phyloP scores from a whole-genome alignment of 306 rosid species.

The Pueraria montana region DNA sequence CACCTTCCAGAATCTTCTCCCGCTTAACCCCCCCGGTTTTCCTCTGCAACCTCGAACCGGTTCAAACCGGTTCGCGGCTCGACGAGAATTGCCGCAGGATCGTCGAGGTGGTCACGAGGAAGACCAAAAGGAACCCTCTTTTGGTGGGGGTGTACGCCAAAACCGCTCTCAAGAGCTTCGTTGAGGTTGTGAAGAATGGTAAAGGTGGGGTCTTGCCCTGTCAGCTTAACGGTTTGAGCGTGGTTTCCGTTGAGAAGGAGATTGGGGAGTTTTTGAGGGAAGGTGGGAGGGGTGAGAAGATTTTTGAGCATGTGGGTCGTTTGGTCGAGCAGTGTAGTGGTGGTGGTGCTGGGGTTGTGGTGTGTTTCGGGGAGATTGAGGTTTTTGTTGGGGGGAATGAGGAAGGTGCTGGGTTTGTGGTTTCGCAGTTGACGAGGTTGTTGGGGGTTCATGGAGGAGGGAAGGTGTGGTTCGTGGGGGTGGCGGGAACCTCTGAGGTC shows the following conservation, averaged over 20 bases:
- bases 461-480: slow-evolving; percentile 83
- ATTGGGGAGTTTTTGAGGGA: slow-evolving; percentile 60
- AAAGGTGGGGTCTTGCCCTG: slow-evolving; percentile 44
- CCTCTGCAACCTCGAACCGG: slow-evolving; percentile 67
- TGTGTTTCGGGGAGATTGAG: slow-evolving; percentile 74
- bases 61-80: slow-evolving; percentile 51
- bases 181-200: slow-evolving; percentile 52
- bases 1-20: slow-evolving; percentile 46
- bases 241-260: slow-evolving; percentile 62
- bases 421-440: slow-evolving; percentile 65
- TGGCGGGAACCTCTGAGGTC: slow-evolving; percentile 60
- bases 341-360: slow-evolving; percentile 63
- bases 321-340: slow-evolving; percentile 63
- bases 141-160: slow-evolving; percentile 71
- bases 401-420: slow-evolving; percentile 64
- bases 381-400: slow-evolving; percentile 42
- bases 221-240: slow-evolving; percentile 55
- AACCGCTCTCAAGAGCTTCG: slow-evolving; percentile 67
- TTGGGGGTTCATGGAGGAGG: slow-evolving; percentile 62
- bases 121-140: slow-evolving; percentile 70
- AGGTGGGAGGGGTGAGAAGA: slow-evolving; percentile 56
- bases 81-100: slow-evolving; percentile 77
- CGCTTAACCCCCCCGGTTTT: slow-evolving; percentile 71
- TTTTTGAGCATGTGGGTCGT: slow-evolving; percentile 66
- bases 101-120: slow-evolving; percentile 59